These are phyloP conservation scores for Aspergillus nomiae DNA, from an alignment of 2,329 filamentous ascomycete species.

Conservation along the genomic window DNA sequence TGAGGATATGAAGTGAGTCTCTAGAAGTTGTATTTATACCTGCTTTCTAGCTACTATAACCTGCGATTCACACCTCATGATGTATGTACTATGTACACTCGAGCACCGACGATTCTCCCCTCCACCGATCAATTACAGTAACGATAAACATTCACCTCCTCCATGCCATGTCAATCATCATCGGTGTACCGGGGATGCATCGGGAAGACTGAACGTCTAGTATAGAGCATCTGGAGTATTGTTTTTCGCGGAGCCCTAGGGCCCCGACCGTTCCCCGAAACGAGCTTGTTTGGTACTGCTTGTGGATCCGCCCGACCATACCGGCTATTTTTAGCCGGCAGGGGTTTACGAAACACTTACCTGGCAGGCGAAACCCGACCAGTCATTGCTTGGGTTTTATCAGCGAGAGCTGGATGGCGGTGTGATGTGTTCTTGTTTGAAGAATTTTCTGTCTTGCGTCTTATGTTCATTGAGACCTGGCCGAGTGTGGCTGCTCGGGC, in stretches of 20 bases:
- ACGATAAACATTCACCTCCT: neutral
- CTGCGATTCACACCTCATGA: neutral
- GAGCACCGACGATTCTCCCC: neutral
- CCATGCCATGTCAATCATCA: neutral
- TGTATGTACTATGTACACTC: neutral
- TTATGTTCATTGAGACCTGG: neutral
- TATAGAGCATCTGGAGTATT: neutral
- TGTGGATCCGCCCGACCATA: neutral
- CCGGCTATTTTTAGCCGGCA: neutral
- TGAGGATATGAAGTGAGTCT: neutral
- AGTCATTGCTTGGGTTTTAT: neutral
- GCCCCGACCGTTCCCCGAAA: neutral
- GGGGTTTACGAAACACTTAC: neutral
- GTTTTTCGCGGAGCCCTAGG: neutral
- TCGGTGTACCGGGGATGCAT: neutral
- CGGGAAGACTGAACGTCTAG: neutral
- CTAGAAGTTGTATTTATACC: neutral
- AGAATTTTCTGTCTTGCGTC: neutral
- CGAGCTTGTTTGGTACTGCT: neutral
- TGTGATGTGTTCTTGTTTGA: neutral
- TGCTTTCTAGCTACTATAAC: neutral
- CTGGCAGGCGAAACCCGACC: neutral
- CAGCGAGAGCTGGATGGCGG: neutral
- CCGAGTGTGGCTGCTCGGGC: neutral
- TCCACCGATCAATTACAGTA: conserved; percentile 1